These are phyloP conservation scores for Tetradesmus obliquus DNA, from an alignment of 139 green algal genomes.

Conservation along the genomic window DNA sequence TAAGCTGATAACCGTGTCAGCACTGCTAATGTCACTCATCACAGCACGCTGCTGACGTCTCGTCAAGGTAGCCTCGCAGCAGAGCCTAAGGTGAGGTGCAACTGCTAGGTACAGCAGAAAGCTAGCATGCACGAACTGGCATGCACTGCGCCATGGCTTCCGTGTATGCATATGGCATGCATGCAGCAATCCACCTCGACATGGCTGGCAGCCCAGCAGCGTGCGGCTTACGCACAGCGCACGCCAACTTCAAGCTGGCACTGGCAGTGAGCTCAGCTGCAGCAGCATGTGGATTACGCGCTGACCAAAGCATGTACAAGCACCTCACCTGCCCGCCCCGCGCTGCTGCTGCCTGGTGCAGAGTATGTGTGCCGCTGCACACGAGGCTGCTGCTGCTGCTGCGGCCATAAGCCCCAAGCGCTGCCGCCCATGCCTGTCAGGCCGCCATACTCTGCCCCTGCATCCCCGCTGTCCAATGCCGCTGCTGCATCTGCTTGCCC, in stretches of 20 bases:
- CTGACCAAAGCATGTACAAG: too few species aligned
- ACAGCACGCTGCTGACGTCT: too few species aligned
- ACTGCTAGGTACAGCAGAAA: too few species aligned
- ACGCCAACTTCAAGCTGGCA: background rate
- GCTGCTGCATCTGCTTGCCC: background rate
- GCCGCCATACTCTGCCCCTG: background rate
- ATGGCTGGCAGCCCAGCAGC: background rate
- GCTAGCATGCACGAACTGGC: too few species aligned
- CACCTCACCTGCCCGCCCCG: conserved; percentile 1
- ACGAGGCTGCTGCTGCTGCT: conserved; percentile 8
- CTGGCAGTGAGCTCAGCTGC: too few species aligned
- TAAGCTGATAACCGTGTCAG: background rate
- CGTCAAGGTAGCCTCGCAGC: too few species aligned
- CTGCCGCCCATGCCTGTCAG: background rate
- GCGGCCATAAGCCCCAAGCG: conserved; percentile 18
- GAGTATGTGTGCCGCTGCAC: conserved; percentile 20
- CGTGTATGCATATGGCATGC: background rate
- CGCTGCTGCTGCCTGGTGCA: conserved; percentile 17
- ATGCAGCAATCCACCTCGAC: background rate
- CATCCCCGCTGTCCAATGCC: background rate
- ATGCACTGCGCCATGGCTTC: too few species aligned
- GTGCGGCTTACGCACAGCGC: background rate
- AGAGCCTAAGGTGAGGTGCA: too few species aligned
- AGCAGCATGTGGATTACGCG: background rate
- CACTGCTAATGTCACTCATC: background rate